Evolutionary conservation across 78 protist genomes (phyloP), one percentile per base, ranked within the genome.

Genomic region (Protostelium mycophagum): DNA sequence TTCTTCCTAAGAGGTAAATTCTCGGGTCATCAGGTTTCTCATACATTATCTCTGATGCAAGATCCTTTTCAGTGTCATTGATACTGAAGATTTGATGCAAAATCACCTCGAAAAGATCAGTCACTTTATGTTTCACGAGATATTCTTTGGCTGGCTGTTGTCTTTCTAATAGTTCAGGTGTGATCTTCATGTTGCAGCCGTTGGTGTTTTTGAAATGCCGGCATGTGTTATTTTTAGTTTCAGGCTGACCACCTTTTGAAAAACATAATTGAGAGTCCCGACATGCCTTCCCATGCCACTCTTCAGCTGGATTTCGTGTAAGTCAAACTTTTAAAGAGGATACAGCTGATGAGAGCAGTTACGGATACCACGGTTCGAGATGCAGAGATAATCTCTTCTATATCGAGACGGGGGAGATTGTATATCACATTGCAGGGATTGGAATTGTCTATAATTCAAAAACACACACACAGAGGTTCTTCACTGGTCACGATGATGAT

Each of bases 331-430:
- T 51, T 25, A 16, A 25, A 5, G 16, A 16, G 31, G 5, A 5
- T 25, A 16, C 73, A 16, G 16, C 16, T 51, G 73, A 51, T 16
- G 16, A 5, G 16, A 16, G 16, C 73, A 51, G 73, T n/a, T 36
- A 89, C 38, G 96, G 96, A 36, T 91, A 86, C 63, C 91, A 93
- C 34, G 87, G 91, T 28, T 85, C 63, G 51, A 87, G 88, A 36
- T 25, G 36, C 38, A 51, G 87, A 0, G 38, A 63, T 36, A 91
- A 88, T 83, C 83, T 91, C 38, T 28, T 36, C 38, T 1, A 34
- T 28, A 1, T 34, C 39, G 38, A 1, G 35, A 0, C n/a, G 1
- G 90, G 85, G 34, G 0, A 10, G 39, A 39, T 28, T 34, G 85
- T 86, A 9, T 83, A 91, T 63, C 38, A 38, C 5, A 90, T 88